Percentiles rank a stretch among this genome's conserved stretches.
These are phyloP conservation scores for Pythium monospermum DNA, from an alignment of 352 stramenopile genomes.

Conservation along the genomic window DNA sequence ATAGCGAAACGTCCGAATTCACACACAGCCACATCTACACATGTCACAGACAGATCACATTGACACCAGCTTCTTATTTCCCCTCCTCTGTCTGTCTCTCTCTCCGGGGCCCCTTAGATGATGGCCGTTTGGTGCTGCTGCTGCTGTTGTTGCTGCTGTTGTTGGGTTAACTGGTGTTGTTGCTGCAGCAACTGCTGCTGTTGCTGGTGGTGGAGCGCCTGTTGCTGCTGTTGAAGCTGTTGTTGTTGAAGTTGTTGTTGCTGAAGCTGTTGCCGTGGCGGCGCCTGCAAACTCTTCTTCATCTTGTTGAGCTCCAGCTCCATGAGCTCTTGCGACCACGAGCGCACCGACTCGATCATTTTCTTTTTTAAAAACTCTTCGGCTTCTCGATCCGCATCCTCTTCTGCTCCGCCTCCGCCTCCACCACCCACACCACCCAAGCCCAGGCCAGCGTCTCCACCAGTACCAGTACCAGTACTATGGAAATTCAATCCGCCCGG, in stretches of 20 bases:
- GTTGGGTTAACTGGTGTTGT: background rate
- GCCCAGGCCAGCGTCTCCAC: slow-evolving; percentile 1
- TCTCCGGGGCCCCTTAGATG: too few relatives aligned
- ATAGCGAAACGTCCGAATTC: too few relatives aligned
- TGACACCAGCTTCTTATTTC: too few relatives aligned
- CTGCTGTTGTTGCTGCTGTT: too few relatives aligned
- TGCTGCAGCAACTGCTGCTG: slow-evolving; percentile 6
- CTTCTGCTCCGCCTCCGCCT: slow-evolving; percentile 18
- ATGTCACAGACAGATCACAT: too few relatives aligned
- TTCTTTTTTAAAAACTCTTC: slow-evolving; percentile 73
- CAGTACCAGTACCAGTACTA: background rate
- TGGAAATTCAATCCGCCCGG: background rate
- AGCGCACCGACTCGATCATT: slow-evolving; percentile 62
- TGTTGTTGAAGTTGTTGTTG: background rate
- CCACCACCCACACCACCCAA: too few relatives aligned
- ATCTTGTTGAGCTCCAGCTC: slow-evolving; percentile 58
- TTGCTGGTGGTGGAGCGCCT: slow-evolving; percentile 3
- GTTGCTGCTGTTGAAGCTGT: slow-evolving; percentile 10
- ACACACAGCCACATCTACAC: too few relatives aligned
- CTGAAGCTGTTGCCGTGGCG: slow-evolving; percentile 1
- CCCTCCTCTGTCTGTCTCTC: too few relatives aligned
- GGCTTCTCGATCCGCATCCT: slow-evolving; percentile 30
- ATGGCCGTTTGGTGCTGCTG: slow-evolving; percentile 31
- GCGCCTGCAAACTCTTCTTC: slow-evolving; percentile 58
- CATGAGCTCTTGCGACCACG: slow-evolving; percentile 72